Percentiles rank a stretch among this genome's conserved stretches.
phyloP scores from a whole-genome alignment of 2,329 filamentous ascomycete species.

The Thelonectria blattea region DNA sequence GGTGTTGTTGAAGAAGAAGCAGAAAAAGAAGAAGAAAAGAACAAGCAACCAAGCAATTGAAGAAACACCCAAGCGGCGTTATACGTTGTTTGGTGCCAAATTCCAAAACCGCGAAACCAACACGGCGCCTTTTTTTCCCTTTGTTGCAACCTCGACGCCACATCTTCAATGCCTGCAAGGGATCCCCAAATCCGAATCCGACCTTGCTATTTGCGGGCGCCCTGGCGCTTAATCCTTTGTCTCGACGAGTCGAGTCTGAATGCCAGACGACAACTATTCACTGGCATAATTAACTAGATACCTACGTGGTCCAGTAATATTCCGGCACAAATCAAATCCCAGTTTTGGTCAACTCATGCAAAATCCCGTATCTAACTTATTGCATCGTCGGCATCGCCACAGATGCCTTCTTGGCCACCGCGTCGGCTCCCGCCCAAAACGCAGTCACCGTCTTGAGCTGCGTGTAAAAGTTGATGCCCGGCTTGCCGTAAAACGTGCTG shows the following conservation, averaged over 20 bases:
- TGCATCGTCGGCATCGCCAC: slow-evolving; percentile 80
- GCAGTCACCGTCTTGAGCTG: slow-evolving; percentile 98
- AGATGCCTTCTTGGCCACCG: slow-evolving; percentile 81
- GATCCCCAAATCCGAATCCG: no score
- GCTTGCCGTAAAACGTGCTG: slow-evolving; percentile 94
- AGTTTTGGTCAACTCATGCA: not conserved
- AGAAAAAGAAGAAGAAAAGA: no score
- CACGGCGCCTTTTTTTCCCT: not conserved
- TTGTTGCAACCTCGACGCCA: not conserved
- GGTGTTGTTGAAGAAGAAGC: not conserved
- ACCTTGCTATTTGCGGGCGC: not conserved
- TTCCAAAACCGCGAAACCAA: not conserved
- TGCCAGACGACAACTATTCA: not conserved
- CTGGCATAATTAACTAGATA: not conserved
- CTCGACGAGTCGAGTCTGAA: not conserved
- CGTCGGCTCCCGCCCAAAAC: slow-evolving; percentile 86
- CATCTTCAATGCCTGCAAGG: not conserved
- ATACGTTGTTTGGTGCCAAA: not conserved
- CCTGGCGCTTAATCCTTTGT: no score
- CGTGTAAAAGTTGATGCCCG: slow-evolving; percentile 93
- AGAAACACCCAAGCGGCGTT: not conserved
- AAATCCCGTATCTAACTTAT: slow-evolving; percentile 26
- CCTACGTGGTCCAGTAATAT: not conserved
- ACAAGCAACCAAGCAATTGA: no score
- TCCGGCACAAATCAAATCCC: not conserved